These are phyloP conservation scores for Termitomyces sp. DNA, from an alignment of 768 basidiomycete genomes.

Conservation along the genomic window DNA sequence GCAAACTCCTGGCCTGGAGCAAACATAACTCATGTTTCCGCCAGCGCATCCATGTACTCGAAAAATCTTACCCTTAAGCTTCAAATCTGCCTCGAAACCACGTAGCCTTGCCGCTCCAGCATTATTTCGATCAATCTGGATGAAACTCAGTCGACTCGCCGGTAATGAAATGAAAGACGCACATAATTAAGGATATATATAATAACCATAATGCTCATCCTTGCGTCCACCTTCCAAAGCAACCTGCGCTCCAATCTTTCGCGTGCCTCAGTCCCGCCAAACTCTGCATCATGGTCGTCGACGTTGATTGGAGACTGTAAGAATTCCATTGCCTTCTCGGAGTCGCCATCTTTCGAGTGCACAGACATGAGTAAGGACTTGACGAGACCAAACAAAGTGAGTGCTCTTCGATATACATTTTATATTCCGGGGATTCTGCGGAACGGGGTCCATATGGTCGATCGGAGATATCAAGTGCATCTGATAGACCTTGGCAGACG, in stretches of 20 bases:
- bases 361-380: slow-evolving; percentile 10
- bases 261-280: slow-evolving; percentile 22
- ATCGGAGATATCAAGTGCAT: too few relatives aligned
- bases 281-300: slow-evolving; percentile 19
- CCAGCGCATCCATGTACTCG: too few relatives aligned
- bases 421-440: too few relatives aligned
- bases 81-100: slow-evolving; percentile 59
- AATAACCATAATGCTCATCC: slow-evolving; percentile 42
- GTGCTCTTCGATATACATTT: not conserved
- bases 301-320: slow-evolving; percentile 1
- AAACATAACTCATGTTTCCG: not conserved
- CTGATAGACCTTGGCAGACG: too few relatives aligned
- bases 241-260: slow-evolving; percentile 28
- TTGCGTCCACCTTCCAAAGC: slow-evolving; percentile 42
- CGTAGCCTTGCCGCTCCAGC: slow-evolving; percentile 59
- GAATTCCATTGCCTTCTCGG: slow-evolving; percentile 5
- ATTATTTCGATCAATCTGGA: slow-evolving; percentile 67
- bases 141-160: slow-evolving; percentile 21
- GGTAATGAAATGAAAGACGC: not conserved
- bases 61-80: slow-evolving; percentile 34
- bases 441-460: not conserved
- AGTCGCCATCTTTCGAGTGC: slow-evolving; percentile 14
- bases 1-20: slow-evolving; percentile 42
- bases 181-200: slow-evolving; percentile 44
- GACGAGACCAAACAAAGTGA: not conserved